phyloP scores from a whole-genome alignment of 2,329 filamentous ascomycete species.

The Cyclaneusma minus region DNA sequence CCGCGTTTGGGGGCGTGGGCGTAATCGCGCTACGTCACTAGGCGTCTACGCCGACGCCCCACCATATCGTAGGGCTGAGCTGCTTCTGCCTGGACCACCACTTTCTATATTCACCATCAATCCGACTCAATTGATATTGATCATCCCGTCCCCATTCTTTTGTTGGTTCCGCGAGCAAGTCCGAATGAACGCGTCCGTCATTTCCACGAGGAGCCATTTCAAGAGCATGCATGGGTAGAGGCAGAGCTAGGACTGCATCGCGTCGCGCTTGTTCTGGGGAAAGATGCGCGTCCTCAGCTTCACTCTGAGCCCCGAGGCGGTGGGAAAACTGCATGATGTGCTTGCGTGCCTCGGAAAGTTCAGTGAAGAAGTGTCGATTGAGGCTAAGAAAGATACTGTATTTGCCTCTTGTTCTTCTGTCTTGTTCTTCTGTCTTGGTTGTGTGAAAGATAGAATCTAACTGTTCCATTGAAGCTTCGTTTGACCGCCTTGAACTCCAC shows the following conservation, averaged over 20 bases:
- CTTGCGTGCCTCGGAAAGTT: conserved; percentile 65
- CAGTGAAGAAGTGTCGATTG: conserved; percentile 63
- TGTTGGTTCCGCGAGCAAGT: too few species aligned
- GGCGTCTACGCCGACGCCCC: too few species aligned
- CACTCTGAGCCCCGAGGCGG: conserved; percentile 57
- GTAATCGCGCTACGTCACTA: too few species aligned
- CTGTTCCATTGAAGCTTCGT: conserved; percentile 35
- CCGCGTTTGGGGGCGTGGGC: too few species aligned
- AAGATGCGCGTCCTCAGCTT: conserved; percentile 52
- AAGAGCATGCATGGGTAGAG: neutral
- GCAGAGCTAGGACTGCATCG: conserved; percentile 1
- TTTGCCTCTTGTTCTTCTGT: conserved; percentile 10
- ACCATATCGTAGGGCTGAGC: too few species aligned
- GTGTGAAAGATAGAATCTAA: neutral
- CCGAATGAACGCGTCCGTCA: too few species aligned
- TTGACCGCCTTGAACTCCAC: conserved; percentile 67
- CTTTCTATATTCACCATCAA: too few species aligned
- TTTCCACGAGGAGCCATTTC: conserved; percentile 2
- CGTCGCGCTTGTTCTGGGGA: too few species aligned
- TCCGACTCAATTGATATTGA: too few species aligned
- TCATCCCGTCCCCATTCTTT: too few species aligned
- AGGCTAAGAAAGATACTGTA: conserved; percentile 47
- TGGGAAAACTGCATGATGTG: conserved; percentile 54
- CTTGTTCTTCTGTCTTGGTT: neutral
- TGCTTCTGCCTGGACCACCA: too few species aligned